A percentile compares a stretch with the other conserved stretches of the same genome.
phyloP scores from a whole-genome alignment of 2,329 filamentous ascomycete genomes.

The Colletotrichum lini region DNA sequence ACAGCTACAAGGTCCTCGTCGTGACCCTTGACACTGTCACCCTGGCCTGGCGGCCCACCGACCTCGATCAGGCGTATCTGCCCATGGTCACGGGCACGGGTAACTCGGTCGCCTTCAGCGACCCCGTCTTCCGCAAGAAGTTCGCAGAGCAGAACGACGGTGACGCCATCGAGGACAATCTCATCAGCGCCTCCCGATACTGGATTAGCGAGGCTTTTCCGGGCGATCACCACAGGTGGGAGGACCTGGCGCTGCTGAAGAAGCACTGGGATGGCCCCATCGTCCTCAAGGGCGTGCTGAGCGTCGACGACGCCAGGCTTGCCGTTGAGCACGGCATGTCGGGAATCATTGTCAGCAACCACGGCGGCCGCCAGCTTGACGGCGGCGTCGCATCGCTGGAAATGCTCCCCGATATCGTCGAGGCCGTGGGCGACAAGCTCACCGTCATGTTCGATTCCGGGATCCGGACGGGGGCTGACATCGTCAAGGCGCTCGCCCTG shows the following conservation, averaged over 20 bases:
- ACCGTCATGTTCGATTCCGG: constrained; percentile 74
- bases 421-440: constrained; percentile 72
- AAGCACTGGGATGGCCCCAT: constrained; percentile 76
- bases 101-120: constrained; percentile 73
- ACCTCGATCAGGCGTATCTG: constrained; percentile 74
- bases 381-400: constrained; percentile 68
- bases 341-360: constrained; percentile 73
- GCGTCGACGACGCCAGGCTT: constrained; percentile 52
- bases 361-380: constrained; percentile 66
- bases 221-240: constrained; percentile 70
- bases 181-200: constrained; percentile 62
- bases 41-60: constrained; percentile 77
- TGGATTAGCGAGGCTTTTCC: constrained; percentile 70
- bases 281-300: constrained; percentile 53
- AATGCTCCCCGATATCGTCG: constrained; percentile 69
- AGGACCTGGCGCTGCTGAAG: constrained; percentile 70
- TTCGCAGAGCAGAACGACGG: constrained; percentile 66
- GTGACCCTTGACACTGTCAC: constrained; percentile 82
- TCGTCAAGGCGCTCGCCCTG: constrained; percentile 71
- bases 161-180: constrained; percentile 62
- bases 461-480: constrained; percentile 71
- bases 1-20: constrained; percentile 76
- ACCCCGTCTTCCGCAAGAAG: constrained; percentile 74
- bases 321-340: constrained; percentile 69
- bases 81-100: constrained; percentile 73